Base-by-base conservation (phyloP, 108 stramenopile genomes). In the Chaetoceros tenuissimus region DNA sequence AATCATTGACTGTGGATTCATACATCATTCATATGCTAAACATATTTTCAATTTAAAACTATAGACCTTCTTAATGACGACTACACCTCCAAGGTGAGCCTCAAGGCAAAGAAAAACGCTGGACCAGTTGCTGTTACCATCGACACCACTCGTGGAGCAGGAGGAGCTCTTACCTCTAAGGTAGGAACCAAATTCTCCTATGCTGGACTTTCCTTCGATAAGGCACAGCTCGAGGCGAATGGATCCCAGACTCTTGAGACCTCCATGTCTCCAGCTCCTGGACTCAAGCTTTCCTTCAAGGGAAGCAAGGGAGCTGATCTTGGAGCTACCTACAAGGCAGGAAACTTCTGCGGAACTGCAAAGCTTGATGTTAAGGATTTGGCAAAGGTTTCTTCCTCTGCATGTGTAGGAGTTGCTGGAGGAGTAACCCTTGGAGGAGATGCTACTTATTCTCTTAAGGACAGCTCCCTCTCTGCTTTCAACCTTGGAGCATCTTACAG, bases 161-260 rank as follows among this genome's bases (percentile, higher is more conserved):
- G 69, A 10, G 91, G 86, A 51, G 78, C 81, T 13, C 79, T 88
- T 46, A 59, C 84, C 18, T 88, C 91, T 58, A 92, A 92, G 69
- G 59, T 92, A 68, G 87, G 87, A 28, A 81, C 78, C 57, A 92
- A 92, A 68, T 92, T 92, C 71, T 51, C 76, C 66, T 92, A 92
- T 70, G 91, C 86, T 55, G 85, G 87, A 52, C 79, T 94, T 61
- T 84, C 72, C 71, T 77, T 94, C 55, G 92, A 94, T 74, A 94
- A 94, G 72, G 67, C 78, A 28, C 87, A 90, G 60, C 64, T 78
- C 59, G 86, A 79, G 49, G 92, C 92, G 54, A 82, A 88, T 55
- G 92, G 92, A 48, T 73, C 80, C 40, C 75, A 73, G 55, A 84
- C 85, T 18, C 66, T 94, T 70, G 92, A 94, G 69, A 90, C 92